These are phyloP conservation scores for Nevesoporus exiguus DNA, from an alignment of 768 basidiomycete species.

Conservation along the genomic window DNA sequence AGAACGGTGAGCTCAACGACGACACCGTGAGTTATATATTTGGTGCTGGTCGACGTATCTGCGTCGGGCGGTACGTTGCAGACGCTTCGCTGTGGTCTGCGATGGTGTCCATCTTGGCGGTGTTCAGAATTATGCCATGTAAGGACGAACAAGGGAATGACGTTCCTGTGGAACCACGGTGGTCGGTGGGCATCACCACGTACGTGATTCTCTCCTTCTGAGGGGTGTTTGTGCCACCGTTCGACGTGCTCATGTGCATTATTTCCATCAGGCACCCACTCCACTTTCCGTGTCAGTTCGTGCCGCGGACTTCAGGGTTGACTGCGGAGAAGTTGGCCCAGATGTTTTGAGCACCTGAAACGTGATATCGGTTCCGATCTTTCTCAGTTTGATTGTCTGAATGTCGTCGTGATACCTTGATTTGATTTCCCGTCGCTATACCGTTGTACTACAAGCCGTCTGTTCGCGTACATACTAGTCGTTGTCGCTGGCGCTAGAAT, in stretches of 20 bases:
- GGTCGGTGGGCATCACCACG: conserved; percentile 28
- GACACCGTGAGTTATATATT: conserved; percentile 32
- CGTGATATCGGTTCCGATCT: not conserved
- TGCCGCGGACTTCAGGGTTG: conserved; percentile 22
- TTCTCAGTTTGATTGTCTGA: no score
- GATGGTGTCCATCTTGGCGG: conserved; percentile 32
- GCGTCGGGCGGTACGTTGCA: conserved; percentile 42
- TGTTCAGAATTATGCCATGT: conserved; percentile 33
- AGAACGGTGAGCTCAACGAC: conserved; percentile 20
- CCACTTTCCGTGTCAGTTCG: conserved; percentile 24
- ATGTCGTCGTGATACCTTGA: not conserved
- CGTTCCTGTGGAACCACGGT: conserved; percentile 19
- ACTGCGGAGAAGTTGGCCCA: conserved; percentile 15
- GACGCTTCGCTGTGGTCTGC: conserved; percentile 39
- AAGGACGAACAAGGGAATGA: conserved; percentile 26
- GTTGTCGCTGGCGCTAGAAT: not conserved
- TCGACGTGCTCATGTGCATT: not conserved
- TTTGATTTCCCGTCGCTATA: not conserved
- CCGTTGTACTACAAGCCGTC: not conserved
- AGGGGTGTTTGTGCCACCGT: not conserved
- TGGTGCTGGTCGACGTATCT: conserved; percentile 38
- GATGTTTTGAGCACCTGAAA: conserved; percentile 13
- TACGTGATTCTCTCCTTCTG: conserved; percentile 6
- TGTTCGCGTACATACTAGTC: not conserved
- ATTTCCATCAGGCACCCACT: conserved; percentile 19